Evolutionary conservation across 805 yeast genomes (phyloP).

Genomic region (Teunomyces tritomae): DNA sequence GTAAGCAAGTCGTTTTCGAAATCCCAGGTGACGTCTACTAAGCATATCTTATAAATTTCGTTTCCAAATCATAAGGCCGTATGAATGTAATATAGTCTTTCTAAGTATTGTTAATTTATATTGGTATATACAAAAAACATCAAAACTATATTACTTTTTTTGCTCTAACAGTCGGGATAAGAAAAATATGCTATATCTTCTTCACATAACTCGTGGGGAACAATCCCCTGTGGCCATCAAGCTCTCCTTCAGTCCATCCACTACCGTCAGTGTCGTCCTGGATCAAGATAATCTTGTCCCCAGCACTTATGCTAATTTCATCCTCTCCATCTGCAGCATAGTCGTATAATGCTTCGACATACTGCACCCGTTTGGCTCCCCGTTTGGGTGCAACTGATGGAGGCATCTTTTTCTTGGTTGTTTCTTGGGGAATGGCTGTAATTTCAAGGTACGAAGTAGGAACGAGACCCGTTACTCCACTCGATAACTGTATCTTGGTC

Average conservation of each 20-base stretch:
- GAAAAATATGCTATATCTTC: slow-evolving; percentile 19
- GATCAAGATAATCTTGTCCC: slow-evolving; percentile 68
- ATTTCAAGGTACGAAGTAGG: slow-evolving; percentile 77
- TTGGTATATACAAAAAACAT: slow-evolving; percentile 3
- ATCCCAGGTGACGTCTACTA: slow-evolving; percentile 54
- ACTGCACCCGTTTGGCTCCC: slow-evolving; percentile 63
- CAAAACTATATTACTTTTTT: slow-evolving; percentile 2
- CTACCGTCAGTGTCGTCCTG: slow-evolving; percentile 60
- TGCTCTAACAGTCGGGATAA: background rate
- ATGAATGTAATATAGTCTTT: slow-evolving; percentile 3
- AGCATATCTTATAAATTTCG: slow-evolving; percentile 10
- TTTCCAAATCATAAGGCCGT: slow-evolving; percentile 4
- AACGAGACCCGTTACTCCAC: slow-evolving; percentile 67
- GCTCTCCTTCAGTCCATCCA: slow-evolving; percentile 95
- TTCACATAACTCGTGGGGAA: slow-evolving; percentile 78
- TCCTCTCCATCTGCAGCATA: slow-evolving; percentile 77
- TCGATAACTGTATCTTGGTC: slow-evolving; percentile 56
- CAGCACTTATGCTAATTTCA: slow-evolving; percentile 69
- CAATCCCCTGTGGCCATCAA: slow-evolving; percentile 61
- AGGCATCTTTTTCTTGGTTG: slow-evolving; percentile 47
- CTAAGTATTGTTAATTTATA: slow-evolving; percentile 2
- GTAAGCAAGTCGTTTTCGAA: slow-evolving; percentile 99
- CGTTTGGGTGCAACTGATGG: slow-evolving; percentile 81
- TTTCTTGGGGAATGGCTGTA: background rate
- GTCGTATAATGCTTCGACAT: slow-evolving; percentile 69